Conservation (phyloP, 2,329 filamentous ascomycete genomes). For the Chaetothyriales sp. region DNA sequence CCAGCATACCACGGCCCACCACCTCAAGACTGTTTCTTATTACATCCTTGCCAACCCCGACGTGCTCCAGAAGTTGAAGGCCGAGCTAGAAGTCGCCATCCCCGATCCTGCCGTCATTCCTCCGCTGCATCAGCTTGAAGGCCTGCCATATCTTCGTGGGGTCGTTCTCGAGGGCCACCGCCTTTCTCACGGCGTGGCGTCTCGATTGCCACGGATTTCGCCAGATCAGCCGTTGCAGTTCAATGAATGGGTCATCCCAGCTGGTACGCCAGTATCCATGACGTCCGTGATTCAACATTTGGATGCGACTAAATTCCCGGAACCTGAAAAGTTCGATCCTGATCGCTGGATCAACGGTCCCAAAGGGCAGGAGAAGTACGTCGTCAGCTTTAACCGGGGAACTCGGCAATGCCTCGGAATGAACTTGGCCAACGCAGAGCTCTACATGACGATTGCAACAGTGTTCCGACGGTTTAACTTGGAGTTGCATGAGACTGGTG, state of each 20-base stretch:
- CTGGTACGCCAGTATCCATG: conserved; percentile 18
- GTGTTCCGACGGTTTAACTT: conserved; percentile 17
- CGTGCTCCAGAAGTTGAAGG: conserved; percentile 3
- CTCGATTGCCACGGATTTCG: conserved; percentile 11
- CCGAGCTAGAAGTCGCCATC: conserved; percentile 8
- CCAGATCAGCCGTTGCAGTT: conserved; percentile 19
- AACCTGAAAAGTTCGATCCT: conserved; percentile 24
- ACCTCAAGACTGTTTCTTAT: conserved; percentile 5
- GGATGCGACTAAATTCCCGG: conserved; percentile 24
- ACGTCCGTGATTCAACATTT: conserved; percentile 18
- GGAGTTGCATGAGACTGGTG: conserved; percentile 13
- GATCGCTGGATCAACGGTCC: conserved; percentile 27
- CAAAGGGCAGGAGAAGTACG: conserved; percentile 24
- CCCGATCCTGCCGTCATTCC: conserved; percentile 4
- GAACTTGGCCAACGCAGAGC: conserved; percentile 21
- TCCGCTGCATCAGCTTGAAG: conserved; percentile 14
- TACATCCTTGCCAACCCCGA: conserved; percentile 3
- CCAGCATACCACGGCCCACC: conserved; percentile 21
- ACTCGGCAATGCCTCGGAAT: conserved; percentile 31
- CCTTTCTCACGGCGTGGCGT: conserved; percentile 10
- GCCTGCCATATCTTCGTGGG: conserved; percentile 21
- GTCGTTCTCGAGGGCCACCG: conserved; percentile 21
- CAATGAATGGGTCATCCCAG: conserved; percentile 22
- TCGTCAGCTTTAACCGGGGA: conserved; percentile 30
- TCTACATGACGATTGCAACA: conserved; percentile 19